Evolutionary conservation across 208 protist genomes (phyloP).

Genomic region (Leishmania guyanensis): DNA sequence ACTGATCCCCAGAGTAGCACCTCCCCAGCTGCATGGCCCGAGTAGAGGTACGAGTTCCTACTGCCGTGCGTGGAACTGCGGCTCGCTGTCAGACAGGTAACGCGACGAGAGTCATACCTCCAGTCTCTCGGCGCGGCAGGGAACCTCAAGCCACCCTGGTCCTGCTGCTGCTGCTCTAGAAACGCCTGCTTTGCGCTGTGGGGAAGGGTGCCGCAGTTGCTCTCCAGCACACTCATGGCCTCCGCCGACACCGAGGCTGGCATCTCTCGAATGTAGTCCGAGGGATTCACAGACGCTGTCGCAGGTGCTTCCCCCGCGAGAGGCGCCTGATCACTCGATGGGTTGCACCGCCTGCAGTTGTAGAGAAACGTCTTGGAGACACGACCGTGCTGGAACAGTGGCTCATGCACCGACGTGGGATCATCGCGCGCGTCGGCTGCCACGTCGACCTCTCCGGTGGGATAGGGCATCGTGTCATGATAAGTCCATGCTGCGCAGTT

Average conservation of each 20-base stretch:
- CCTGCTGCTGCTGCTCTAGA: not conserved
- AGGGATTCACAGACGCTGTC: not conserved
- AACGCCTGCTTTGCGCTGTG: conserved; percentile 3
- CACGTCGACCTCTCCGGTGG: conserved; percentile 37
- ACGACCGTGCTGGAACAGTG: conserved; percentile 19
- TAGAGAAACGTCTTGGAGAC: conserved; percentile 42
- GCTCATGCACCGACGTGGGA: conserved; percentile 17
- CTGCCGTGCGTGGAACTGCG: not conserved
- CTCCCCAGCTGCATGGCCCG: conserved; percentile 53
- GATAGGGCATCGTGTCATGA: conserved; percentile 47
- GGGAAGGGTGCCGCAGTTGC: conserved; percentile 1
- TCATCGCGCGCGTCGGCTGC: conserved; percentile 20
- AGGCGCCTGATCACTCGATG: not conserved
- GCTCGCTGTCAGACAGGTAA: conserved; percentile 43
- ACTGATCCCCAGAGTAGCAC: conserved; percentile 46
- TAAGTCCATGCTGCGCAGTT: conserved; percentile 27
- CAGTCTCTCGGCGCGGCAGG: not conserved
- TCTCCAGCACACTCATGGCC: conserved; percentile 14
- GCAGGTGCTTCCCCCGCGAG: not conserved
- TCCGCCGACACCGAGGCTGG: conserved; percentile 7
- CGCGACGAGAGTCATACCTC: conserved; percentile 45
- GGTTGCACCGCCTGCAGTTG: conserved; percentile 34
- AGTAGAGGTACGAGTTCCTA: conserved; percentile 33
- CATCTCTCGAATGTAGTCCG: conserved; percentile 15
- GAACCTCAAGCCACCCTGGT: no score